Base-by-base conservation (phyloP, 163 green algal genomes). In the Chloromonas sp. region DNA sequence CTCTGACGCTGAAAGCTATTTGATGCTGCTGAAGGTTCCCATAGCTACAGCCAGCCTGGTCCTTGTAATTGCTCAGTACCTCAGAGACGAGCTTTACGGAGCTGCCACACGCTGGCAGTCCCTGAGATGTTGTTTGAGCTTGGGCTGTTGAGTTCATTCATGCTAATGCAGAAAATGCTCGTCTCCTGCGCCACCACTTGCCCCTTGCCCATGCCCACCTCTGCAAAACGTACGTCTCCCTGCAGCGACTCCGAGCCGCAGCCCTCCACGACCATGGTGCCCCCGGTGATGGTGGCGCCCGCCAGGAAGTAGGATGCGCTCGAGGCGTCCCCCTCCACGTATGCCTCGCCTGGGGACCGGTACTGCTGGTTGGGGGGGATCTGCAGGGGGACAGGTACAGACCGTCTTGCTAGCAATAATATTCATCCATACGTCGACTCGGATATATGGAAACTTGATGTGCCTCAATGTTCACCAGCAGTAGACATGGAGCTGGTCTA, bases 221-320 rank as follows among this genome's bases (percentile, higher is more conserved):
- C 88, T n/a, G 97, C 97, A 91, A 99, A 99, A 13, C 95, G 92
- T 78, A 98, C 95, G 85, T 99, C 97, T 1, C 97, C 97, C 82
- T 99, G 97, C 89, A 99, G 85, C 85, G 89, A 96, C 60, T 98
- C 95, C 14, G 88, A 94, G 81, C 97, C 97, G 88, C 97, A 99
- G 66, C 97, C 97, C 85, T 98, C 92, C 80, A 99, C 96, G 0
- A 89, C 95, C 57, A 99, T 85, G 2, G 88, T 98, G 70, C 96
- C 94, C 0, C 97, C 97, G 0, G 97, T 99, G 87, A 99, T 98
- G 76, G 97, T 96, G 61, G 97, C 97, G 3, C 97, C 97, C 60
- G 97, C 96, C 60, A 99, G 89, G 89, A 99, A 99, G 91, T 99
- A 99, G 61, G 94, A 97, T 3, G 95, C 96, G 71, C 93, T 98